Base-by-base conservation (phyloP, 108 stramenopile genomes). In the Schizochytrium sp. region DNA sequence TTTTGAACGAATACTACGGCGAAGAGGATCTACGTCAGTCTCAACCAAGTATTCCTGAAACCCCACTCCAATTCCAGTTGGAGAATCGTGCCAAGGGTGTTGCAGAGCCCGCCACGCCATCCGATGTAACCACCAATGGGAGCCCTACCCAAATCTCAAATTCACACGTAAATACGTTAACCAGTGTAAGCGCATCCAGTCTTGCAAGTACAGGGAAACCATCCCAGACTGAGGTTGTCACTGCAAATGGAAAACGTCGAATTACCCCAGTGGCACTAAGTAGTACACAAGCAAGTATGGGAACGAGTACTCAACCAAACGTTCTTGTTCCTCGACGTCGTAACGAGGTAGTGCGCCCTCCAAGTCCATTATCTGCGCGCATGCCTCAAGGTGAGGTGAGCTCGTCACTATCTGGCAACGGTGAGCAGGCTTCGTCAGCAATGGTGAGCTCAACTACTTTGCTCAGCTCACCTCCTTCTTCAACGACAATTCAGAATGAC, bases 1-100 rank as follows among this genome's bases (percentile, higher is more conserved):
- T 83, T n/a, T 53, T 83, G 28, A 49, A 83, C 50, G 76, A 83
- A 53, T 83, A 83, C 28, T 83, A 83, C 53, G 76, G 76, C 47
- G 76, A 83, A 10, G 76, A 83, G 2, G 53, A 83, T 10, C n/a
- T 83, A 8, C 76, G 76, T 28, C 45, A 83, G 45, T 55, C 76
- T 10, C 50, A 83, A 40, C 76, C 76, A 10, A 83, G 47, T 10
- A 55, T 83, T 2, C 2, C 53, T 5, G 76, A 83, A 2, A 83
- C 76, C 1, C 50, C 53, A 5, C 53, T 83, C 50, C 76, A 83
- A 53, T 55, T 55, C 76, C 47, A 53, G 5, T n/a, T 83, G 28
- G 76, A 83, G 76, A 7, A n/a, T 42, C 5, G 13, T n/a, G 47
- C 76, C 28, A 72, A 72, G 44, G 44, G 28, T 17, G 59, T n/a